phyloP scores from a whole-genome alignment of 164 flowering plant species.

The Berberis vulgaris region DNA sequence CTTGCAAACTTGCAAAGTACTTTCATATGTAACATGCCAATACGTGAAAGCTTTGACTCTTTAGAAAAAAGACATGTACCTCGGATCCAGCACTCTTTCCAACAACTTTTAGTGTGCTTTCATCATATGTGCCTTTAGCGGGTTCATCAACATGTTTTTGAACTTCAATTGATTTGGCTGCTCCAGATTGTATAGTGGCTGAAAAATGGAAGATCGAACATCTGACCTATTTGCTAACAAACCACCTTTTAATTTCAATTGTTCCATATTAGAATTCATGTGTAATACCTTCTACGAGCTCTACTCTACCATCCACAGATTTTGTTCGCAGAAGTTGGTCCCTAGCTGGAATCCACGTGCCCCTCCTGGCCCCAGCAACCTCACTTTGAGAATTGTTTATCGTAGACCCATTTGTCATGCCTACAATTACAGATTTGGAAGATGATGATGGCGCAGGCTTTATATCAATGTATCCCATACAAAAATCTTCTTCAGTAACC shows the following conservation, averaged over 20 bases:
- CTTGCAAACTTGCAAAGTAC: too few species aligned
- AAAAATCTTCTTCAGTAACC: conserved; percentile 97
- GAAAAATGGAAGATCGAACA: conserved; percentile 21
- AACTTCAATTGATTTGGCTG: conserved; percentile 32
- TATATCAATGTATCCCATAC: conserved; percentile 82
- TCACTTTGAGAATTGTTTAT: conserved; percentile 40
- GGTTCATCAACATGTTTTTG: conserved; percentile 52
- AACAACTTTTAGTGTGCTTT: conserved; percentile 33
- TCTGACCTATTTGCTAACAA: conserved; percentile 44
- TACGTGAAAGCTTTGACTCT: too few species aligned
- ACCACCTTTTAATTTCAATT: conserved; percentile 42
- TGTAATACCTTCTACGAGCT: conserved; percentile 38
- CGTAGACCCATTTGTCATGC: conserved; percentile 41
- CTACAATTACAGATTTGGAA: conserved; percentile 36
- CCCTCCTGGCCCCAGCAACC: conserved; percentile 28
- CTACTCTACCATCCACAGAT: conserved; percentile 51
- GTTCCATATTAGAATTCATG: conserved; percentile 43
- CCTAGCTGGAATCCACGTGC: conserved; percentile 31
- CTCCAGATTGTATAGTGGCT: conserved; percentile 26
- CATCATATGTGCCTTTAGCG: conserved; percentile 41
- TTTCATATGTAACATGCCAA: too few species aligned
- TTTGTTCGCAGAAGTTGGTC: conserved; percentile 41
- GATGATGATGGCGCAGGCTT: conserved; percentile 64
- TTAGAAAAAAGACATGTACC: conserved; percentile 34
- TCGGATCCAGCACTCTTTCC: conserved; percentile 50